These are phyloP conservation scores for Allium sativum DNA, from an alignment of 106 monocot species.

Conservation along the genomic window DNA sequence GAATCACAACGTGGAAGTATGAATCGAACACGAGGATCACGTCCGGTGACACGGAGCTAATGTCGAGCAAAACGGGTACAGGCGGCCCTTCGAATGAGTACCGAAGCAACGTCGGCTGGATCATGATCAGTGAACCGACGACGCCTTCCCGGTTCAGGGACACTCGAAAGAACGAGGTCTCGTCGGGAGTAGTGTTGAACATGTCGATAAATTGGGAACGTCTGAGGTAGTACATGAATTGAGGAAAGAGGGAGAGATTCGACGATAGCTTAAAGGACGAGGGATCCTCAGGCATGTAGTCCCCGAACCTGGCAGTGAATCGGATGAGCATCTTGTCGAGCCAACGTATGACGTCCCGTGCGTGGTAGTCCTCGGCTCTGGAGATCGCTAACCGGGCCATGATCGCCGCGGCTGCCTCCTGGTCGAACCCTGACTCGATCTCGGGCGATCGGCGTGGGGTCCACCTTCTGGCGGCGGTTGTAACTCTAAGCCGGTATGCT, in stretches of 20 bases:
- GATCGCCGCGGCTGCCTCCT: slow-evolving; percentile 84
- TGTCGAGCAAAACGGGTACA: slow-evolving; percentile 73
- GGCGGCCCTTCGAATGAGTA: slow-evolving; percentile 95
- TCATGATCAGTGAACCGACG: slow-evolving; percentile 74
- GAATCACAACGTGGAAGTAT: slow-evolving; percentile 80
- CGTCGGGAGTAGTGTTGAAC: slow-evolving; percentile 80
- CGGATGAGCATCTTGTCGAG: slow-evolving; percentile 85
- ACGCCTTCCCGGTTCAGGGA: slow-evolving; percentile 84
- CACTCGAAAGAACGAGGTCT: slow-evolving; percentile 77
- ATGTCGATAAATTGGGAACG: slow-evolving; percentile 91
- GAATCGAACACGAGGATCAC: slow-evolving; percentile 91
- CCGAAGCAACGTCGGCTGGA: slow-evolving; percentile 88
- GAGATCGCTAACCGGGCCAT: slow-evolving; percentile 74
- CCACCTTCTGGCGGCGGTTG: slow-evolving; percentile 89
- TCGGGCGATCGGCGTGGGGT: slow-evolving; percentile 32
- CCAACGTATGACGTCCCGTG: slow-evolving; percentile 83
- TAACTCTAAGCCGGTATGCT: slow-evolving; percentile 61
- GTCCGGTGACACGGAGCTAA: slow-evolving; percentile 64
- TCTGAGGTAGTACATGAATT: slow-evolving; percentile 86
- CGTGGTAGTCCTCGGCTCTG: slow-evolving; percentile 55
- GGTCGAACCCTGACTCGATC: slow-evolving; percentile 76
- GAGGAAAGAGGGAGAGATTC: slow-evolving; percentile 75
- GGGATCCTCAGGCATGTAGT: slow-evolving; percentile 78
- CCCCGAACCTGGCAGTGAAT: slow-evolving; percentile 81
- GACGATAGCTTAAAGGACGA: slow-evolving; percentile 70